Base-by-base conservation (phyloP, 768 basidiomycete genomes). In the Suillus discolor region DNA sequence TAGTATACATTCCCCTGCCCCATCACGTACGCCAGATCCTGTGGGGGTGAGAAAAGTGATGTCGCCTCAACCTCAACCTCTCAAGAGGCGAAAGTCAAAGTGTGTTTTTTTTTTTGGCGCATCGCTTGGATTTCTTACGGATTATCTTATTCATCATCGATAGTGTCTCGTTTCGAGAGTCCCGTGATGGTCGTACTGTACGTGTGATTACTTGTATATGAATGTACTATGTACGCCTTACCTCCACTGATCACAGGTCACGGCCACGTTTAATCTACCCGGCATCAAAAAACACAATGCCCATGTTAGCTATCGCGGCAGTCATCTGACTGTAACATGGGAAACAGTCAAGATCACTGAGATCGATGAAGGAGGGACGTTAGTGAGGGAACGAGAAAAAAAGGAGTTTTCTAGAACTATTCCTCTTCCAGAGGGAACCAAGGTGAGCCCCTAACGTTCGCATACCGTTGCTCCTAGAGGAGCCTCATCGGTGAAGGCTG, bases 161-260 rank as follows among this genome's bases (percentile, higher is more conserved):
- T n/a, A 91, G 90, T 71, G 87, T 89, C 68, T 86, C 84, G 69
- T 86, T 90, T 73, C 87, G 85, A 69, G 89, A 91, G 79, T 89
- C 90, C 28, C 81, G 82, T 62, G 91, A 90, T 68, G 89, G 90
- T 61, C 84, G 84, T 71, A 86, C 75, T 53, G 82, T 83, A 65
- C 69, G 80, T 74, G 60, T 62, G 54, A 65, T 38, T 67, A 47
- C 36, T n/a, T n/a, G n/a, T n/a, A n/a, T n/a, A n/a, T n/a, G n/a
- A n/a, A n/a, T 65, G 62, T 60, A 28, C 51, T 63, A 44, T 25
- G 55, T 25, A 68, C 69, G 57, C 60, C 68, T 71, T 73, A 75
- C 72, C 66, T 63, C 74, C 73, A 64, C 68, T 31, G 31, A 31
- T 34, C 38, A 23, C 44, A 88, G 72, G 84, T 90, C 57, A 87